A percentile compares a stretch with the other conserved stretches of the same genome.
These are phyloP conservation scores for Vigna hirtella DNA, from an alignment of 306 rosid genomes.

Conservation along the genomic window DNA sequence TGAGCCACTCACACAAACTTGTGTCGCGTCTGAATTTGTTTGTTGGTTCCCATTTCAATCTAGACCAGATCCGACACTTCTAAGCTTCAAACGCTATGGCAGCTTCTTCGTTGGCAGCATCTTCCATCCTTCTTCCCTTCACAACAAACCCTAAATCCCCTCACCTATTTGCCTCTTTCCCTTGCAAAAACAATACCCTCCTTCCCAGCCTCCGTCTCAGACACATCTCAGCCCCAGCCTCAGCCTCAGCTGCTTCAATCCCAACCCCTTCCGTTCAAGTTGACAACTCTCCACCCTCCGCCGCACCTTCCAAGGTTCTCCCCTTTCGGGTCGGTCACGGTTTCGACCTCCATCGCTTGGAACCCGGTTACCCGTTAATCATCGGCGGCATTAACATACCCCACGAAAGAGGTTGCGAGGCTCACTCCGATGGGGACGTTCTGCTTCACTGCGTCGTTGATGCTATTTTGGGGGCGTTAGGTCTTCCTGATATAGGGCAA, in stretches of 20 bases:
- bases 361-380: constrained; percentile 90
- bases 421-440: constrained; percentile 98
- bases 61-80: constrained; percentile 6
- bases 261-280: constrained; percentile 54
- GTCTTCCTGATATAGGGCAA: constrained; percentile 96
- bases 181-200: constrained; percentile 36
- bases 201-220: constrained; percentile 42
- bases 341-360: constrained; percentile 92
- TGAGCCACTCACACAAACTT: neutral
- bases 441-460: constrained; percentile 96
- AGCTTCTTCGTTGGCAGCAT: constrained; percentile 49
- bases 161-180: constrained; percentile 39
- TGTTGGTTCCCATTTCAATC: neutral
- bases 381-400: constrained; percentile 94
- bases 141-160: constrained; percentile 32
- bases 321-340: constrained; percentile 97
- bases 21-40: constrained; percentile 2
- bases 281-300: constrained; percentile 45
- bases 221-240: constrained; percentile 31
- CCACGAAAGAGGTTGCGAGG: constrained; percentile 96
- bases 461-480: constrained; percentile 91
- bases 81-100: constrained; percentile 50
- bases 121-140: constrained; percentile 43
- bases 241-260: constrained; percentile 39
- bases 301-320: constrained; percentile 60